A percentile compares a stretch with the other conserved stretches of the same genome.
Evolutionary conservation across 805 yeast species (phyloP).

Genomic region (Schwanniomyces vanrijiae): DNA sequence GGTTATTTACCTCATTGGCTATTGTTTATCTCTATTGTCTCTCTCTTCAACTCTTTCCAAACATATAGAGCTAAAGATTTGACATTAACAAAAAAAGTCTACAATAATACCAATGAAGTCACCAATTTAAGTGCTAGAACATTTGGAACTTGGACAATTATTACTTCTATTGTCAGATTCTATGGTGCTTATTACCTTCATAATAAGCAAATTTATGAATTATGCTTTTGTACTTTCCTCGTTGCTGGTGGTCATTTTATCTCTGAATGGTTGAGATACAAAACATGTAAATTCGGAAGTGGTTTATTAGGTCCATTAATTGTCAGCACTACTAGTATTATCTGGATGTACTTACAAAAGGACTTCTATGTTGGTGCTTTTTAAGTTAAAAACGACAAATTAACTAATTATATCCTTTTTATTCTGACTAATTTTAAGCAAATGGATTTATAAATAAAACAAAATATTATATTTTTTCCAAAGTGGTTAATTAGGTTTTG

Average conservation of each 20-base stretch:
- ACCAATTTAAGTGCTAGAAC: constrained; percentile 83
- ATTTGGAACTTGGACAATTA: constrained; percentile 96
- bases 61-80: constrained; percentile 72
- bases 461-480: no score
- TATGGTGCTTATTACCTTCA: constrained; percentile 77
- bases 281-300: constrained; percentile 79
- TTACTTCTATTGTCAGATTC: constrained; percentile 79
- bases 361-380: constrained; percentile 49
- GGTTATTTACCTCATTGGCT: constrained; percentile 40
- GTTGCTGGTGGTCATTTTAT: constrained; percentile 85
- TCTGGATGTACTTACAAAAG: constrained; percentile 79
- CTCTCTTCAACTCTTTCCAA: constrained; percentile 86
- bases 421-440: no score
- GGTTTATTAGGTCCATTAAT: constrained; percentile 89
- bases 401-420: no score
- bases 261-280: constrained; percentile 76
- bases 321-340: constrained; percentile 64
- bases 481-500: no score
- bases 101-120: constrained; percentile 57
- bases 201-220: constrained; percentile 69
- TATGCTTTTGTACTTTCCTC: constrained; percentile 76
- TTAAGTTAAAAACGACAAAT: background rate
- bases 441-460: no score
- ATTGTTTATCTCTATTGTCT: constrained; percentile 72
- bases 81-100: constrained; percentile 75